These are phyloP conservation scores for Diaporthe sp. DNA, from an alignment of 2,329 filamentous ascomycete species.

Conservation along the genomic window DNA sequence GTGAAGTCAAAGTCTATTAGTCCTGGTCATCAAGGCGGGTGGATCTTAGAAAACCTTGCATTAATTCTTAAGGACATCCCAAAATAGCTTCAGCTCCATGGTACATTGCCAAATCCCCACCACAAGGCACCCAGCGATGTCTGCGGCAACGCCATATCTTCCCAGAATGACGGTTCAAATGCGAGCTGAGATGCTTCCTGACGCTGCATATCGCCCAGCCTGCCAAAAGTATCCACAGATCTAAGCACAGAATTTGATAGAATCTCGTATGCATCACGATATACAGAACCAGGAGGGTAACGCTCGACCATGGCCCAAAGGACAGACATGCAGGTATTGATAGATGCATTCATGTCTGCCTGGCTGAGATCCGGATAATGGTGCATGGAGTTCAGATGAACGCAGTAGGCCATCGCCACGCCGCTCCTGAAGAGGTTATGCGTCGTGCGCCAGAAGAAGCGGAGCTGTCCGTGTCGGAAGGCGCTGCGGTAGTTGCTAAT, in stretches of 20 bases:
- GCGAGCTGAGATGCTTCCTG: too few species aligned
- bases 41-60: too few species aligned
- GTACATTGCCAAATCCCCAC: too few species aligned
- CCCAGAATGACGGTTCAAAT: too few species aligned
- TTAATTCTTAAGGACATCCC: too few species aligned
- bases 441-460: neutral
- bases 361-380: neutral
- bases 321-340: slow-evolving; percentile 45
- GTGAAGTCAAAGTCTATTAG: too few species aligned
- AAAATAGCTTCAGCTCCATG: too few species aligned
- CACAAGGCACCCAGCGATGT: too few species aligned
- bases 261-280: slow-evolving; percentile 47
- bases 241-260: neutral
- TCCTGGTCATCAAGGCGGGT: too few species aligned
- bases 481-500: neutral
- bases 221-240: neutral
- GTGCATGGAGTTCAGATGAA: neutral
- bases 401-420: neutral
- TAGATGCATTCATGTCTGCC: slow-evolving; percentile 24
- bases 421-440: neutral
- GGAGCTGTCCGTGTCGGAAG: neutral
- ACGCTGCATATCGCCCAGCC: neutral
- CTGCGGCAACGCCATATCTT: too few species aligned
- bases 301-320: slow-evolving; percentile 50
- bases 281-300: slow-evolving; percentile 44